phyloP scores from a whole-genome alignment of 2,329 filamentous ascomycete genomes.

The Ceratocystis eucalypticola region DNA sequence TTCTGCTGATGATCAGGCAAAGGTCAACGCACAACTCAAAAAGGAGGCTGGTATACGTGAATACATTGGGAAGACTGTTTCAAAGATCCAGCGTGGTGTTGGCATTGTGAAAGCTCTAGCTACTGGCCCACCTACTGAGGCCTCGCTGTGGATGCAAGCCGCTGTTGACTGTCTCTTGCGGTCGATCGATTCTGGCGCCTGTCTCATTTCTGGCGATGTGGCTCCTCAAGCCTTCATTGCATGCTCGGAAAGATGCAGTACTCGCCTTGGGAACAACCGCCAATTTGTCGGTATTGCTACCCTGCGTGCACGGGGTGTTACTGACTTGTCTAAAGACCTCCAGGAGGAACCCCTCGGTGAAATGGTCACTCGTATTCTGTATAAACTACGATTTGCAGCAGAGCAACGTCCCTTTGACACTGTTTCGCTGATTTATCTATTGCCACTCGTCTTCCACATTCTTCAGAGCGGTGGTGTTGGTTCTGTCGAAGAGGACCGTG shows the following conservation, averaged over 20 bases:
- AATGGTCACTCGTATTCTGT: slow-evolving; percentile 76
- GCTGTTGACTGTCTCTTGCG: slow-evolving; percentile 61
- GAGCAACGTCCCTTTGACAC: slow-evolving; percentile 91
- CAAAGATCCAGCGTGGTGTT: slow-evolving; percentile 64
- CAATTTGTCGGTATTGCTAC: slow-evolving; percentile 81
- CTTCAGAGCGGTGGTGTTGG: slow-evolving; percentile 69
- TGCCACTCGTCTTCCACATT: slow-evolving; percentile 69
- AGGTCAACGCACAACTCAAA: slow-evolving; percentile 77
- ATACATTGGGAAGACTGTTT: slow-evolving; percentile 55
- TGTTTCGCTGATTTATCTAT: slow-evolving; percentile 73
- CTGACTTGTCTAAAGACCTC: slow-evolving; percentile 56
- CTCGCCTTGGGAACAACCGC: slow-evolving; percentile 60
- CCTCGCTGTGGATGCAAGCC: slow-evolving; percentile 73
- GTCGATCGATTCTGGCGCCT: slow-evolving; percentile 66
- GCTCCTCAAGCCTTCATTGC: slow-evolving; percentile 67
- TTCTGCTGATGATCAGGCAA: slow-evolving; percentile 73
- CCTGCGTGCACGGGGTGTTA: slow-evolving; percentile 62
- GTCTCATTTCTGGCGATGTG: slow-evolving; percentile 65
- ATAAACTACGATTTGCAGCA: slow-evolving; percentile 75
- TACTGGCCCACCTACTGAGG: slow-evolving; percentile 76
- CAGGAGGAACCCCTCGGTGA: slow-evolving; percentile 70
- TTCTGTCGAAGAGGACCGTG: slow-evolving; percentile 58
- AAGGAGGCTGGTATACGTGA: slow-evolving; percentile 73
- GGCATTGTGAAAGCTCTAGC: slow-evolving; percentile 75
- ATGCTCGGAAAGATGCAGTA: slow-evolving; percentile 61